Evolutionary conservation across 225 moss, liverwort and hornwort genomes (phyloP).

Genomic region (Polytrichum commune): DNA sequence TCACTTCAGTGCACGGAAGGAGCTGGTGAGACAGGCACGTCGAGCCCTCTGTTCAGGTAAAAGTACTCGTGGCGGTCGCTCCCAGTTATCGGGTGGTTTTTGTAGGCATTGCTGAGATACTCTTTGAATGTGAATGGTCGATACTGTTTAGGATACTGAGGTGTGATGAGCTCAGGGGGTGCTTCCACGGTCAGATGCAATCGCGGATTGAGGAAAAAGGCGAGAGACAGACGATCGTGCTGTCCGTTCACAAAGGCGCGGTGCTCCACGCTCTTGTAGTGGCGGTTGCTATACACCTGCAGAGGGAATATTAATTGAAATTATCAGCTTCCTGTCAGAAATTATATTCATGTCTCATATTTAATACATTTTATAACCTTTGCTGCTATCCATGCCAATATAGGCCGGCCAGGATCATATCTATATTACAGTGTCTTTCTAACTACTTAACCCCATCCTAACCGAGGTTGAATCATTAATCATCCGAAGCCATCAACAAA

Average conservation of each 20-base stretch:
- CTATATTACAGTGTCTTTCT: no score
- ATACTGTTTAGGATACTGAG: slow-evolving; percentile 62
- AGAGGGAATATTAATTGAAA: not conserved
- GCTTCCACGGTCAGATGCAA: slow-evolving; percentile 51
- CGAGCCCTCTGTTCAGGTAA: slow-evolving; percentile 41
- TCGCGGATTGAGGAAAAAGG: slow-evolving; percentile 53
- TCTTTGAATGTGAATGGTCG: slow-evolving; percentile 59
- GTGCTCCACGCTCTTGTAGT: slow-evolving; percentile 68
- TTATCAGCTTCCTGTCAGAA: no score
- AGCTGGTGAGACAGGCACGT: slow-evolving; percentile 28
- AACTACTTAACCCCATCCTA: no score
- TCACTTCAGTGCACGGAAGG: slow-evolving; percentile 39
- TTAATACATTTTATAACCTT: no score
- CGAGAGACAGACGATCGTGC: slow-evolving; percentile 52
- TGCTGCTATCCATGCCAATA: no score
- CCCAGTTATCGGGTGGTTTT: slow-evolving; percentile 50
- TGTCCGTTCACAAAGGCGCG: slow-evolving; percentile 64
- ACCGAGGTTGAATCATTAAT: no score
- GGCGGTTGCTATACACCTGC: slow-evolving; percentile 65
- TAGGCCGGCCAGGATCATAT: no score
- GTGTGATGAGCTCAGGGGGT: slow-evolving; percentile 63
- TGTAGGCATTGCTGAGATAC: slow-evolving; percentile 61
- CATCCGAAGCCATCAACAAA: no score
- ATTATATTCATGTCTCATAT: no score
- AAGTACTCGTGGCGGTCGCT: slow-evolving; percentile 61